phyloP scores from a whole-genome alignment of 1,284 basidiomycete genomes.

The Cystobasidium slooffiae region DNA sequence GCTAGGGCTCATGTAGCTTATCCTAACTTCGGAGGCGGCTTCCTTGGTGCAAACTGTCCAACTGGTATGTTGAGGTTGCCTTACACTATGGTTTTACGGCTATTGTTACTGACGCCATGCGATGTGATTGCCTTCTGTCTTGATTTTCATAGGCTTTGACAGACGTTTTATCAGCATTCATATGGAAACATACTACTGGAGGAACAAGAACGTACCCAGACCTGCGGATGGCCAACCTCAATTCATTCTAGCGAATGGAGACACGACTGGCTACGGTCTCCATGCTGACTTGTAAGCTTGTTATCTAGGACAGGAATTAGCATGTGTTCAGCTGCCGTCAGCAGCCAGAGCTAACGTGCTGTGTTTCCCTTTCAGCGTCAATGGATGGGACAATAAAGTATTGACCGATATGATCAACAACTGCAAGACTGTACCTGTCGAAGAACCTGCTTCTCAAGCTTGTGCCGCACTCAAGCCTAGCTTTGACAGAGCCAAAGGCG shows the following conservation, averaged over 20 bases:
- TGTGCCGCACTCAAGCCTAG: conserved; percentile 23
- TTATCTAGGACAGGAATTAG: background rate
- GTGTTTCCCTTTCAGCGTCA: background rate
- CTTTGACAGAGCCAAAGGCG: background rate
- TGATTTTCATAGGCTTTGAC: conserved; percentile 4
- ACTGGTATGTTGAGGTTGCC: background rate
- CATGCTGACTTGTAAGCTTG: conserved; percentile 33
- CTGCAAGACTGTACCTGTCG: conserved; percentile 36
- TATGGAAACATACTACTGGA: conserved; percentile 24
- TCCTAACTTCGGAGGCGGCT: conserved; percentile 24
- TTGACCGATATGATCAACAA: conserved; percentile 14
- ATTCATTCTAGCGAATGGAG: conserved; percentile 30
- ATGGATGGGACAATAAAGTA: conserved; percentile 34
- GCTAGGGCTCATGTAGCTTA: conserved; percentile 25
- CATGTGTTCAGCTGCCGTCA: too few relatives aligned
- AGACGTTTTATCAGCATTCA: conserved; percentile 18
- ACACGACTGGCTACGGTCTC: conserved; percentile 26
- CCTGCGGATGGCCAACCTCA: conserved; percentile 19
- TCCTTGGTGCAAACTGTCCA: conserved; percentile 21
- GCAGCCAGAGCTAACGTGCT: background rate
- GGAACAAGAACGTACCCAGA: conserved; percentile 1
- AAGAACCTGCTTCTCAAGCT: conserved; percentile 31
- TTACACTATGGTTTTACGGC: background rate
- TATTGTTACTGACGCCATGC: background rate
- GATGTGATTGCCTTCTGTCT: background rate